These are phyloP conservation scores for Cydonia oblonga DNA, from an alignment of 331 rosid species.

Conservation along the genomic window DNA sequence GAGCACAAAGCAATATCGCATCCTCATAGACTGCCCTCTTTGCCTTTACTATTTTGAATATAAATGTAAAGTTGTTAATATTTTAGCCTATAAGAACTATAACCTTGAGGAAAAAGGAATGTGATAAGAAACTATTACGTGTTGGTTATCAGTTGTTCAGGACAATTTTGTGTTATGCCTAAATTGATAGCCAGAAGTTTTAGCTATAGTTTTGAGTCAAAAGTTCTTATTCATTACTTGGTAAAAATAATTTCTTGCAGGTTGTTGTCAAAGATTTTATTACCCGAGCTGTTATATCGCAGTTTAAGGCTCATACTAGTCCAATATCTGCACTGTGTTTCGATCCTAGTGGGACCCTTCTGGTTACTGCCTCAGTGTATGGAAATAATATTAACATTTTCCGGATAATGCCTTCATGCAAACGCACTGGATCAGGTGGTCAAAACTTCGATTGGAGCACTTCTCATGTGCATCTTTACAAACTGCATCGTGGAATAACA, in stretches of 20 bases:
- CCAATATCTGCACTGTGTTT: constrained; percentile 88
- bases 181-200: too few species aligned
- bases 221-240: constrained; percentile 3
- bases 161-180: not conserved
- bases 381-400: constrained; percentile 77
- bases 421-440: constrained; percentile 45
- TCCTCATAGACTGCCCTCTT: not conserved
- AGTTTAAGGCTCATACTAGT: constrained; percentile 81
- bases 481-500: constrained; percentile 87
- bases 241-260: constrained; percentile 42
- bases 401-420: constrained; percentile 67
- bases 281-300: constrained; percentile 56
- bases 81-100: not conserved
- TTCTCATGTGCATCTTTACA: constrained; percentile 81
- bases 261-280: constrained; percentile 73
- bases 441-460: constrained; percentile 47
- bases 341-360: constrained; percentile 86
- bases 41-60: not conserved
- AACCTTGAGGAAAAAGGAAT: not conserved
- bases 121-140: not conserved
- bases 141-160: not conserved
- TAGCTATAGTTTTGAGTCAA: not conserved
- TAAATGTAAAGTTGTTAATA: not conserved
- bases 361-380: constrained; percentile 81
- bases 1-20: not conserved